Conservation (phyloP, 2,329 filamentous ascomycete genomes). For the Stagonosporopsis chrysanthemi region DNA sequence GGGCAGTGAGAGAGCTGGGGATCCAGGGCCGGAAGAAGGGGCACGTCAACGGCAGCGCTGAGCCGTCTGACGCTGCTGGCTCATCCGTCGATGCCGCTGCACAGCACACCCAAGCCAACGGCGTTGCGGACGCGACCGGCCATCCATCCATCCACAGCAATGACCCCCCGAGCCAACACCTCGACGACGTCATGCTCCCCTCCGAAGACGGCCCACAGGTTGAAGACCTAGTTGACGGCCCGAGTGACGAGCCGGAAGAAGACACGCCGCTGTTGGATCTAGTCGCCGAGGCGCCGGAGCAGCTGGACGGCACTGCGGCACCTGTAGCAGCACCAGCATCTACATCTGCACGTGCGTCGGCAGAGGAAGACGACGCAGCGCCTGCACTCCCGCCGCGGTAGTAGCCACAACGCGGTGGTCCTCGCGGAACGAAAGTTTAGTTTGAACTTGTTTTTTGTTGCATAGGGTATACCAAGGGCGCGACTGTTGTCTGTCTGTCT, state of each 20-base stretch:
- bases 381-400: not conserved
- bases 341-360: no score
- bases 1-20: slow-evolving; percentile 71
- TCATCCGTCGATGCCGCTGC: not conserved
- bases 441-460: not conserved
- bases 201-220: not conserved
- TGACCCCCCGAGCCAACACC: not conserved
- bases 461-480: not conserved
- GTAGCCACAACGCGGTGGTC: not conserved
- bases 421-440: not conserved
- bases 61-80: not conserved
- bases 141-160: not conserved
- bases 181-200: not conserved
- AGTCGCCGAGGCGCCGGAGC: slow-evolving; percentile 5
- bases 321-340: not conserved
- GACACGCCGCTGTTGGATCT: slow-evolving; percentile 10
- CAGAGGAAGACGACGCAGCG: not conserved
- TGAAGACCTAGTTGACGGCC: not conserved
- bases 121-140: not conserved
- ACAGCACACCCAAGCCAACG: not conserved
- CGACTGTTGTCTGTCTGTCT: no score
- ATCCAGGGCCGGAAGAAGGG: not conserved
- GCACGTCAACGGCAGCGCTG: not conserved
- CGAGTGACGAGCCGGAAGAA: slow-evolving; percentile 3
- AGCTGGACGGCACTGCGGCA: slow-evolving; percentile 5